phyloP scores from a whole-genome alignment of 78 protist genomes.

The Dictyostelium intermedium region DNA sequence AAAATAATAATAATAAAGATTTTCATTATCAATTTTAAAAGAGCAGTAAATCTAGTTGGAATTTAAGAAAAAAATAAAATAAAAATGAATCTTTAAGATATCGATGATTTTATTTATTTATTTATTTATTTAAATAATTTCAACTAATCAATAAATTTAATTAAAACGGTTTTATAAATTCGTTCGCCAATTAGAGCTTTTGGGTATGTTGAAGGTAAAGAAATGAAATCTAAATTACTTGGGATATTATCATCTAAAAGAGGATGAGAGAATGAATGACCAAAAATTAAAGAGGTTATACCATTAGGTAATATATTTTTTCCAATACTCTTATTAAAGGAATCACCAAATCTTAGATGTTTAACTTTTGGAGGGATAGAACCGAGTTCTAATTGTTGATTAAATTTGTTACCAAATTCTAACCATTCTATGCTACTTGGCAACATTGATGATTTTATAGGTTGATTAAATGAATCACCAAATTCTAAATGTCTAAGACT shows the following conservation, averaged over 20 bases:
- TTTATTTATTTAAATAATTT: background rate
- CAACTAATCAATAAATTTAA: background rate
- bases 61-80: too few relatives aligned
- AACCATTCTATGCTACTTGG: background rate
- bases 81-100: too few relatives aligned
- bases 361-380: background rate
- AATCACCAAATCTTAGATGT: background rate
- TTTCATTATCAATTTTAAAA: too few relatives aligned
- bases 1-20: too few relatives aligned
- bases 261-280: background rate
- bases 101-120: background rate
- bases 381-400: background rate
- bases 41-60: too few relatives aligned
- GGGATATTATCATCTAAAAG: background rate
- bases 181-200: background rate
- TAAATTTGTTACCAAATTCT: background rate
- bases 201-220: background rate
- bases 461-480: background rate
- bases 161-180: slow-evolving; percentile 3
- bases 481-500: background rate
- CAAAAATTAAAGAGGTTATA: background rate
- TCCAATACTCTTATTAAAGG: background rate
- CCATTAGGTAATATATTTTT: background rate
- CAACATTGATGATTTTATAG: background rate
- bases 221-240: background rate